Evolutionary conservation across 768 basidiomycete species (phyloP), one percentile per base, ranked within the genome.

Genomic region (Collybia sp.): DNA sequence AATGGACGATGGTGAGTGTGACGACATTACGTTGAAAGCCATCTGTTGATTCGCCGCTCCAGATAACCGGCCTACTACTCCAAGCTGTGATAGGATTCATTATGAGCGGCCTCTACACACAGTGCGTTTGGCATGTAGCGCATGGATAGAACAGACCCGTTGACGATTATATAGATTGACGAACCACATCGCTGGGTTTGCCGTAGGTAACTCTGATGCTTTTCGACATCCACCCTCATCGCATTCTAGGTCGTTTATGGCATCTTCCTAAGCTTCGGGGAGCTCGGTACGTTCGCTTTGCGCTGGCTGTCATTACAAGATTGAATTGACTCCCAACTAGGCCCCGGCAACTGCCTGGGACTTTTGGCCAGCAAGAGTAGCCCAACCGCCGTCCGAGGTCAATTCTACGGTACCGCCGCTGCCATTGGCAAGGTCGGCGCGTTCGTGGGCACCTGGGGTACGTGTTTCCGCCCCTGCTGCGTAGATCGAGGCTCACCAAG

Each of bases 221-320:
- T 6, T 6, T 13, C 12, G 37, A 8, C 11, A 54, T 40, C 32
- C 33, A 33, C 40, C 43, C 25, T 18, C 13, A 9, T 43, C 8
- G 31, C 8, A 25, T 15, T 33, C 36, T 46, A 82, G 79, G 81
- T 94, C 30, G 69, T 96, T 6, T 95, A 96, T 55, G 94, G 93
- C 11, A 80, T 96, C 42, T 96, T 96, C 77, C 60, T 94, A 55
- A 83, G 80, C 57, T 85, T 93, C 45, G 94, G 93, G 40, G 93
- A 95, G 67, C 69, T 92, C 19, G 90, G 88, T 74, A 46, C 25
- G 71, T 56, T 1, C 6, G 6, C 32, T 15, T n/a, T n/a, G n/a
- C 36, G 49, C 16, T 5, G 32, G 25, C 25, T 25, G 8, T 25
- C 11, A 12, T 30, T 20, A 2, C 15, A 15, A 20, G 18, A n/a